phyloP scores from a whole-genome alignment of 2,329 filamentous ascomycete genomes.

The Fusarium sororula region DNA sequence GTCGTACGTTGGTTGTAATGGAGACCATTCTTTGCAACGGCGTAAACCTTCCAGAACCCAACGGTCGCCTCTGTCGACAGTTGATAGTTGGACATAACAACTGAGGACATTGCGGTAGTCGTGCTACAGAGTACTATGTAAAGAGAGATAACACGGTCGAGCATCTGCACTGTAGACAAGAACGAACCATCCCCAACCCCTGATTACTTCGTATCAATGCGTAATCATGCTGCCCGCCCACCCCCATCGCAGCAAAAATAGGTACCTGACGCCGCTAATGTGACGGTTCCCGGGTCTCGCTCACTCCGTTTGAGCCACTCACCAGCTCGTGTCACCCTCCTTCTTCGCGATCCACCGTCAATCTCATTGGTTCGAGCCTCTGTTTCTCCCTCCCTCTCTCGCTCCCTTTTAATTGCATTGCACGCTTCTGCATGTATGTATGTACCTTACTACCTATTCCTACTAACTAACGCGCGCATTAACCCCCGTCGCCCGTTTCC shows the following conservation, averaged over 20 bases:
- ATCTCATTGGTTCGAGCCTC: slow-evolving; percentile 16
- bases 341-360: slow-evolving; percentile 19
- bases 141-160: neutral
- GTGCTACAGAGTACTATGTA: neutral
- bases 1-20: slow-evolving; percentile 14
- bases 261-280: slow-evolving; percentile 7
- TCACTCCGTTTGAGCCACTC: slow-evolving; percentile 28
- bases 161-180: neutral
- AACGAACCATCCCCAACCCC: slow-evolving; percentile 3
- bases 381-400: slow-evolving; percentile 25
- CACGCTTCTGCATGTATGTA: slow-evolving; percentile 3
- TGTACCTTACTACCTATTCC: slow-evolving; percentile 14
- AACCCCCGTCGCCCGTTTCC: slow-evolving; percentile 29
- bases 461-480: neutral
- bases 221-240: slow-evolving; percentile 8
- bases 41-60: neutral
- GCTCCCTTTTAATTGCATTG: slow-evolving; percentile 30
- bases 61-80: neutral
- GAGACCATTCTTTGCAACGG: slow-evolving; percentile 15
- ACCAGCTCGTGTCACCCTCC: slow-evolving; percentile 32
- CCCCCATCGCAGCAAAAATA: slow-evolving; percentile 20
- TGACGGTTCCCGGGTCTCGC: slow-evolving; percentile 15
- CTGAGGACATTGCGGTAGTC: neutral
- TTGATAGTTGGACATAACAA: neutral
- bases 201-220: slow-evolving; percentile 28